A percentile compares a stretch with the other conserved stretches of the same genome.
Conservation (phyloP, 345 rosid species). For the Acer campestre region DNA sequence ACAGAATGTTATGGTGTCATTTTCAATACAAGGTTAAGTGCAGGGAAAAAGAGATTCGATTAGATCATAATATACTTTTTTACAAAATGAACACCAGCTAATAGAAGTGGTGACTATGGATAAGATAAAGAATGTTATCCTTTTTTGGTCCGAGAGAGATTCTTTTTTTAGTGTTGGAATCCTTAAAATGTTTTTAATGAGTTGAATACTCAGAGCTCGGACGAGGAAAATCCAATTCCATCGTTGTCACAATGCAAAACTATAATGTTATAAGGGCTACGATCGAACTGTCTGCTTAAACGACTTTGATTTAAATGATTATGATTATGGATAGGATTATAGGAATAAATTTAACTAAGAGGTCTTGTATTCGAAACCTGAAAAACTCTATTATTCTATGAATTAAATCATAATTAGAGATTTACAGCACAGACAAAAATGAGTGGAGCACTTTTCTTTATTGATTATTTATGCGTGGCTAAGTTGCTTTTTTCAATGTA, state of each 20-base stretch:
- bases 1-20: neutral
- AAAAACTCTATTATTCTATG: neutral
- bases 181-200: neutral
- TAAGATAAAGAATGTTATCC: conserved; percentile 8
- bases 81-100: too few species aligned
- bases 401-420: too few species aligned
- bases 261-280: neutral
- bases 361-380: neutral
- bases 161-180: neutral
- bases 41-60: neutral
- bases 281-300: too few species aligned
- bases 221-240: too few species aligned
- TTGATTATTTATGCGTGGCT: neutral
- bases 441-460: neutral
- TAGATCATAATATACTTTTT: neutral
- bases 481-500: neutral
- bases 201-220: too few species aligned
- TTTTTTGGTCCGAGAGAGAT: neutral
- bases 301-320: neutral
- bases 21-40: neutral
- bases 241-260: neutral
- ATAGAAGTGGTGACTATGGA: neutral
- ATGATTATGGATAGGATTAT: neutral
- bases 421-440: neutral
- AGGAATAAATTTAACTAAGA: neutral